Evolutionary conservation across 805 yeast species (phyloP).

Genomic region (Hanseniaspora taiwanica): DNA sequence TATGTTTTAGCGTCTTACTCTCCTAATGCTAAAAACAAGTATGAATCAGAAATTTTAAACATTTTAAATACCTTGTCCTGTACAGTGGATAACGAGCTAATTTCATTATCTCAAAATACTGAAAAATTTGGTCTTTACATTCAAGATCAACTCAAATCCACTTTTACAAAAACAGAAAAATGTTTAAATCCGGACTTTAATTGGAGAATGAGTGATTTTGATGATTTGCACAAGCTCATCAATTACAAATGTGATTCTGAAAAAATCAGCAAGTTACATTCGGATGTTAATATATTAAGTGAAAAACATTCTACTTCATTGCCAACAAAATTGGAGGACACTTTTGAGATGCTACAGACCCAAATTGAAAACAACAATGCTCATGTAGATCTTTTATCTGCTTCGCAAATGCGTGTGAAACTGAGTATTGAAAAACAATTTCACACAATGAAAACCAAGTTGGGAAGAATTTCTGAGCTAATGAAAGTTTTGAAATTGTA

Average conservation of each 20-base stretch:
- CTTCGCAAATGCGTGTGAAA: background rate
- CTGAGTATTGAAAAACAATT: background rate
- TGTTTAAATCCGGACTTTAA: slow-evolving; percentile 20
- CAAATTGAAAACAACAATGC: background rate
- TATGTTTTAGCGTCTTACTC: slow-evolving; percentile 15
- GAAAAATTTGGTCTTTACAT: slow-evolving; percentile 17
- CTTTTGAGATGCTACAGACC: background rate
- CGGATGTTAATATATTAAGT: background rate
- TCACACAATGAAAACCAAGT: background rate
- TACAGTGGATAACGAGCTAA: slow-evolving; percentile 21
- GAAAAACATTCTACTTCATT: background rate
- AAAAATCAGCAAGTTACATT: background rate
- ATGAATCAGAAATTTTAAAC: slow-evolving; percentile 3
- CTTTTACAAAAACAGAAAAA: slow-evolving; percentile 16
- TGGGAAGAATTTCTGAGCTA: background rate
- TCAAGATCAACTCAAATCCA: slow-evolving; percentile 20
- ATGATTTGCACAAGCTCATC: background rate
- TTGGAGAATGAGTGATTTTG: slow-evolving; percentile 24
- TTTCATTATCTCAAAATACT: slow-evolving; percentile 21
- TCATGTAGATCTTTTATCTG: background rate
- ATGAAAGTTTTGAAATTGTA: slow-evolving; percentile 1
- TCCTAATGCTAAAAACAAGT: slow-evolving; percentile 7
- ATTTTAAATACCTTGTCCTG: background rate
- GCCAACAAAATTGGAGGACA: background rate
- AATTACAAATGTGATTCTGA: background rate